Conservation (phyloP, 345 rosid species). For the Isatis tinctoria region DNA sequence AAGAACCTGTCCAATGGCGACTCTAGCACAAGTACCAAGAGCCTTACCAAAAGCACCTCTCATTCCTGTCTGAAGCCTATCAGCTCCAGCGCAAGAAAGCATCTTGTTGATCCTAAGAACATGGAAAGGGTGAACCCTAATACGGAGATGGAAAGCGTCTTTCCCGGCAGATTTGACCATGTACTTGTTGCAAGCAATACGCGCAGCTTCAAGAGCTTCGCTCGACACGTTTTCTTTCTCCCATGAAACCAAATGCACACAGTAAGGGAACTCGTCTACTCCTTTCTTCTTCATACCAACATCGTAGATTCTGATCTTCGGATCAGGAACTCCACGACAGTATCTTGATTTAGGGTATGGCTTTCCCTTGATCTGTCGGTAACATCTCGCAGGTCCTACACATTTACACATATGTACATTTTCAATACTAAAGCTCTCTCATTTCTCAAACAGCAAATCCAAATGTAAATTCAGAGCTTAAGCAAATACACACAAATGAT, state of each 20-base stretch:
- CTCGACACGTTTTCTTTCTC: constrained; percentile 59
- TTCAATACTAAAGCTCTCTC: background rate
- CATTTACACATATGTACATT: background rate
- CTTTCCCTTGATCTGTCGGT: constrained; percentile 53
- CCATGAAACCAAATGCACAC: constrained; percentile 54
- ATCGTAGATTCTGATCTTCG: constrained; percentile 55
- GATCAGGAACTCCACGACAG: constrained; percentile 54
- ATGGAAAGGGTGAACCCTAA: constrained; percentile 56
- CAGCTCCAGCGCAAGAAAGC: constrained; percentile 70
- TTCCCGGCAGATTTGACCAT: constrained; percentile 56
- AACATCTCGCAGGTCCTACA: constrained; percentile 38
- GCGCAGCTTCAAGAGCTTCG: constrained; percentile 59
- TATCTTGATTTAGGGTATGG: constrained; percentile 54
- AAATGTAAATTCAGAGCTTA: background rate
- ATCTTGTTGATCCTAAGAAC: constrained; percentile 56
- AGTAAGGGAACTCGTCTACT: constrained; percentile 54
- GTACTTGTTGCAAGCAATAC: constrained; percentile 56
- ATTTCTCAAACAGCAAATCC: background rate
- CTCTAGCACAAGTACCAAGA: constrained; percentile 49
- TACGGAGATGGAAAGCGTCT: constrained; percentile 50
- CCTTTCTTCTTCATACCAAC: constrained; percentile 63
- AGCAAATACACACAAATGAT: too few relatives aligned
- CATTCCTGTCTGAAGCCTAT: constrained; percentile 58
- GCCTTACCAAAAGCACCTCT: constrained; percentile 61
- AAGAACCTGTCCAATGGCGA: constrained; percentile 50